Evolutionary conservation across 2,329 filamentous ascomycete genomes (phyloP).

Genomic region (Monosporascus sp.): DNA sequence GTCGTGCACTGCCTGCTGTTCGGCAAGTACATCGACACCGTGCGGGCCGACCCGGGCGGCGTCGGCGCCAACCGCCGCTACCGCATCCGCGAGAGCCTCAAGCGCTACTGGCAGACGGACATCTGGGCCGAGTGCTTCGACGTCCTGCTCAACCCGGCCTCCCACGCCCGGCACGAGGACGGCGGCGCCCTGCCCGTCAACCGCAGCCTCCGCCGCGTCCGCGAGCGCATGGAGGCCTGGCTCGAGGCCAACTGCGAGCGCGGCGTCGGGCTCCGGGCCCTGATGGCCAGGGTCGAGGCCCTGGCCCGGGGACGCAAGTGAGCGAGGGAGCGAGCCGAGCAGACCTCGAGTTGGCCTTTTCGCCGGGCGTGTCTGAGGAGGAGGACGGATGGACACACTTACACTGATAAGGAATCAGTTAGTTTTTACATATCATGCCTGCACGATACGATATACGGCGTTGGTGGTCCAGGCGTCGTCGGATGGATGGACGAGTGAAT

Average conservation of each 20-base stretch:
- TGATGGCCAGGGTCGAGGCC: constrained; percentile 60
- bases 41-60: constrained; percentile 49
- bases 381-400: not conserved
- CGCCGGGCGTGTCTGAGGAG: not conserved
- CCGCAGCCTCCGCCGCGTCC: constrained; percentile 60
- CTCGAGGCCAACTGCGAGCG: constrained; percentile 77
- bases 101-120: constrained; percentile 95
- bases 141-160: constrained; percentile 75
- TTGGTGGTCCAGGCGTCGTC: too few relatives aligned
- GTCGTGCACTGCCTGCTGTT: constrained; percentile 87
- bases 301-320: constrained; percentile 17
- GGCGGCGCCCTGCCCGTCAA: constrained; percentile 67
- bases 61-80: constrained; percentile 65
- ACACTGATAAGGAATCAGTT: too few relatives aligned
- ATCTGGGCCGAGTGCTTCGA: constrained; percentile 84
- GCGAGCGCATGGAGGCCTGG: constrained; percentile 81
- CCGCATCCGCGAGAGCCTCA: constrained; percentile 74
- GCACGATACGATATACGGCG: too few relatives aligned
- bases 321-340: not conserved
- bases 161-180: constrained; percentile 61
- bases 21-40: constrained; percentile 88
- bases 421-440: too few relatives aligned
- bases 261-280: constrained; percentile 67
- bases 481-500: too few relatives aligned
- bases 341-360: not conserved